phyloP scores from a whole-genome alignment of 1,139 yeast genomes.

The Kodamaea ohmeri region DNA sequence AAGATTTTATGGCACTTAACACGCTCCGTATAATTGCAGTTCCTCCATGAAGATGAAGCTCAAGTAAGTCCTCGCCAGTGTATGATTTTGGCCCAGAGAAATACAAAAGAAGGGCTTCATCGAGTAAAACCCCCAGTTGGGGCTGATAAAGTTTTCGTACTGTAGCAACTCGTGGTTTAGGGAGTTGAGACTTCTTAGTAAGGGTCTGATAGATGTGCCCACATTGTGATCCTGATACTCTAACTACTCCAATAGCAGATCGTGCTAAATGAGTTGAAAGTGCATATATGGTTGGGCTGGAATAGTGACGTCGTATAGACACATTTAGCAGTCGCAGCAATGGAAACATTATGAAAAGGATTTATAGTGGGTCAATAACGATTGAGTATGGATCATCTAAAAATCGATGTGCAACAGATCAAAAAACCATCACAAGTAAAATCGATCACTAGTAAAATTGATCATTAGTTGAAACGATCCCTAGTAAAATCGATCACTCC shows the following conservation, averaged over 20 bases:
- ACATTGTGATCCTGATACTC: conserved; percentile 76
- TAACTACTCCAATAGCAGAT: conserved; percentile 83
- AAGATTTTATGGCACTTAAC: conserved; percentile 53
- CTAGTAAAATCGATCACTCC: no score
- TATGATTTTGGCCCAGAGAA: conserved; percentile 79
- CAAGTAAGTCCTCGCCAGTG: conserved; percentile 90
- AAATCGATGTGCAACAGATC: no score
- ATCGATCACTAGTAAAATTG: no score
- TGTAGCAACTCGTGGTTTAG: conserved; percentile 53
- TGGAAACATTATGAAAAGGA: no score
- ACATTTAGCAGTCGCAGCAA: no score
- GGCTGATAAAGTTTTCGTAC: conserved; percentile 54
- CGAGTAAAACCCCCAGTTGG: conserved; percentile 46
- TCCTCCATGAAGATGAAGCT: conserved; percentile 92
- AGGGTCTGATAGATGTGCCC: conserved; percentile 42
- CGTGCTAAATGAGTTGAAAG: conserved; percentile 78
- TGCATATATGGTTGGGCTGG: conserved; percentile 76
- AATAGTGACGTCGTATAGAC: not conserved
- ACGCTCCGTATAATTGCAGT: conserved; percentile 77
- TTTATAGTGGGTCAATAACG: no score
- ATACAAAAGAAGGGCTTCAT: conserved; percentile 69
- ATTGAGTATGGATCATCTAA: no score
- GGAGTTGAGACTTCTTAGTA: conserved; percentile 45
- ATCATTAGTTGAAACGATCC: no score
- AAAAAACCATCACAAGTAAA: no score